These are phyloP conservation scores for Triadica sebifera DNA, from an alignment of 345 rosid species.

Conservation along the genomic window DNA sequence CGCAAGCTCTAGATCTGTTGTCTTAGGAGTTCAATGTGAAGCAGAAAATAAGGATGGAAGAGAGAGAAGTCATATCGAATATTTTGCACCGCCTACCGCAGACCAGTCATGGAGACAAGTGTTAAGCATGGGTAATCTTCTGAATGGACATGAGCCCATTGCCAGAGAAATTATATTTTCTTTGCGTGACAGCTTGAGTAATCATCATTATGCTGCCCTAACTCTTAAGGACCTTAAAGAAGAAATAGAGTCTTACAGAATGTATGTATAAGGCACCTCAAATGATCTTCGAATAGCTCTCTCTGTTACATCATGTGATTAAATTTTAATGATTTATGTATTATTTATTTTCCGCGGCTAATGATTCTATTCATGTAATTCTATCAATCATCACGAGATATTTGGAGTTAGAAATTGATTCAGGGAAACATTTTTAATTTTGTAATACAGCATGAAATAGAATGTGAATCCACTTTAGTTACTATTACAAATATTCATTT, in stretches of 20 bases:
- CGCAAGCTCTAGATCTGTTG: constrained; percentile 1
- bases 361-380: too few relatives aligned
- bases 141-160: constrained; percentile 91
- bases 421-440: too few relatives aligned
- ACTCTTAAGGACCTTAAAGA: constrained; percentile 33
- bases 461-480: too few relatives aligned
- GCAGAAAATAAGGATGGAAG: constrained; percentile 49
- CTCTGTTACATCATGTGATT: constrained; percentile 81
- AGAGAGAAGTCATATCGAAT: constrained; percentile 59
- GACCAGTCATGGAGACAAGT: constrained; percentile 98
- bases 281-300: constrained; percentile 94
- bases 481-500: too few relatives aligned
- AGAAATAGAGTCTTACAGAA: constrained; percentile 79
- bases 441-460: too few relatives aligned
- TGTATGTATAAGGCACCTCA: constrained; percentile 86
- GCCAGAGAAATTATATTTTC: constrained; percentile 78
- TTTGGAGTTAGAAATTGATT: too few relatives aligned
- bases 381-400: too few relatives aligned
- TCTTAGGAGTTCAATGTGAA: constrained; percentile 63
- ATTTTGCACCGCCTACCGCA: constrained; percentile 70
- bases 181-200: constrained; percentile 46
- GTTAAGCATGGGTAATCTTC: constrained; percentile 92
- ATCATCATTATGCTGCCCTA: constrained; percentile 53
- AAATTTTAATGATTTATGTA: constrained; percentile 7
- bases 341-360: too few relatives aligned